Percentiles rank a stretch among this genome's conserved stretches.
These are phyloP conservation scores for Podaxis sp. DNA, from an alignment of 768 basidiomycete genomes.

Conservation along the genomic window DNA sequence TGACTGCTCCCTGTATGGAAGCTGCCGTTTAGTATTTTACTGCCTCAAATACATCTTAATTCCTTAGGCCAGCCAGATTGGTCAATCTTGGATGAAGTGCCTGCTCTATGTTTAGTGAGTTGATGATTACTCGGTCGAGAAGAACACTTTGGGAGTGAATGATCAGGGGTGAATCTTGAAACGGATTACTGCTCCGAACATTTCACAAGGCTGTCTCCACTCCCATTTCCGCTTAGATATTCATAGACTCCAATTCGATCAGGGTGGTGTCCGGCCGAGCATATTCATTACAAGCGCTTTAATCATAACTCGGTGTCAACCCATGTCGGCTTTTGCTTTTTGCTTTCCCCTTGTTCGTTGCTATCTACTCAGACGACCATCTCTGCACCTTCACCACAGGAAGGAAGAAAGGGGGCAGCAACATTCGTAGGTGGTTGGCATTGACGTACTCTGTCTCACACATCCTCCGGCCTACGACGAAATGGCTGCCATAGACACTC, in stretches of 20 bases:
- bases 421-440: not conserved
- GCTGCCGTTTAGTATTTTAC: not conserved
- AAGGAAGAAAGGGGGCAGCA: too few relatives aligned
- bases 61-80: not conserved
- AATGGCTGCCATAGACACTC: constrained; percentile 14
- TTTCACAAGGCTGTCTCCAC: constrained; percentile 3
- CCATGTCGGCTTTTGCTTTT: not conserved
- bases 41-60: not conserved
- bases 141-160: not conserved
- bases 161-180: not conserved
- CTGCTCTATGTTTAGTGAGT: not conserved
- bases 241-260: constrained; percentile 1
- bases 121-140: not conserved
- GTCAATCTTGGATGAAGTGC: not conserved
- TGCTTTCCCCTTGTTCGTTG: not conserved
- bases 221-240: constrained; percentile 3
- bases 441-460: not conserved
- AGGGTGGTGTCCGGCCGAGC: not conserved
- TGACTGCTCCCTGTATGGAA: constrained; percentile 3
- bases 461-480: constrained; percentile 12
- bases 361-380: constrained; percentile 3
- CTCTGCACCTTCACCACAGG: not conserved
- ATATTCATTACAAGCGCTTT: constrained; percentile 1
- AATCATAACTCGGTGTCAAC: constrained; percentile 13
- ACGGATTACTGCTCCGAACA: not conserved